Percentiles rank a stretch among this genome's conserved stretches.
These are phyloP conservation scores for Phytophthora syringae DNA, from an alignment of 352 stramenopile species.

Conservation along the genomic window DNA sequence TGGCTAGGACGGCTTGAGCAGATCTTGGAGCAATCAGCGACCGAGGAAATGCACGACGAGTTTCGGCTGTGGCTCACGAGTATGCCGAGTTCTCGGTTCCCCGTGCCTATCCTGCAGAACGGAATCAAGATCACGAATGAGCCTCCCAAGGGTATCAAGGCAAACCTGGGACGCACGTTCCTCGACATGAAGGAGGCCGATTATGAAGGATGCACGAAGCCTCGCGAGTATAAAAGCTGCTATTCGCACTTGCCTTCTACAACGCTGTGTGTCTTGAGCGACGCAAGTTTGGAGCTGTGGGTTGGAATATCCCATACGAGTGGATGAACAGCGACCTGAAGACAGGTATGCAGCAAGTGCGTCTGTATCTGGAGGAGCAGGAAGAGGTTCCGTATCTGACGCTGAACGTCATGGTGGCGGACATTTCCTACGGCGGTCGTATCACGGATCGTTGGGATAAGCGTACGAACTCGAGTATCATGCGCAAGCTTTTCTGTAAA, in stretches of 20 bases:
- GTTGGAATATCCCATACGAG: conserved; percentile 96
- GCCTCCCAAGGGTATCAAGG: conserved; percentile 90
- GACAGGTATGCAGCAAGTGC: conserved; percentile 92
- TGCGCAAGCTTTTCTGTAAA: conserved; percentile 92
- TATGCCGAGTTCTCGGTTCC: conserved; percentile 91
- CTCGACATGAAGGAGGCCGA: conserved; percentile 92
- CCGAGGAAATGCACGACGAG: conserved; percentile 81
- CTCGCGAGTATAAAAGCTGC: conserved; percentile 88
- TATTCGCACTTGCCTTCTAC: conserved; percentile 95
- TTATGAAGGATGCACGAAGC: conserved; percentile 90
- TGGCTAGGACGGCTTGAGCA: conserved; percentile 91
- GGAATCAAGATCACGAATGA: conserved; percentile 97
- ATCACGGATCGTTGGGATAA: conserved; percentile 97
- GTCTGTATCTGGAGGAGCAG: conserved; percentile 95
- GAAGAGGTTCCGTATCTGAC: conserved; percentile 93
- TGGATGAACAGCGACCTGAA: conserved; percentile 98
- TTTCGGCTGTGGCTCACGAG: conserved; percentile 95
- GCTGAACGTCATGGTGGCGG: conserved; percentile 94
- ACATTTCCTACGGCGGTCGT: conserved; percentile 95
- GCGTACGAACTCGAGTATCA: conserved; percentile 94
- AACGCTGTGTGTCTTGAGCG: conserved; percentile 95
- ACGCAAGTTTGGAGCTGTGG: conserved; percentile 94
- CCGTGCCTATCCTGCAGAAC: conserved; percentile 94
- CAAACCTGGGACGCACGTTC: conserved; percentile 94
- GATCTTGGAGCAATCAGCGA: conserved; percentile 80